Evolutionary conservation across 2,329 filamentous ascomycete species (phyloP), one percentile per base, ranked within the genome.

Genomic region (Madurella mycetomatis): DNA sequence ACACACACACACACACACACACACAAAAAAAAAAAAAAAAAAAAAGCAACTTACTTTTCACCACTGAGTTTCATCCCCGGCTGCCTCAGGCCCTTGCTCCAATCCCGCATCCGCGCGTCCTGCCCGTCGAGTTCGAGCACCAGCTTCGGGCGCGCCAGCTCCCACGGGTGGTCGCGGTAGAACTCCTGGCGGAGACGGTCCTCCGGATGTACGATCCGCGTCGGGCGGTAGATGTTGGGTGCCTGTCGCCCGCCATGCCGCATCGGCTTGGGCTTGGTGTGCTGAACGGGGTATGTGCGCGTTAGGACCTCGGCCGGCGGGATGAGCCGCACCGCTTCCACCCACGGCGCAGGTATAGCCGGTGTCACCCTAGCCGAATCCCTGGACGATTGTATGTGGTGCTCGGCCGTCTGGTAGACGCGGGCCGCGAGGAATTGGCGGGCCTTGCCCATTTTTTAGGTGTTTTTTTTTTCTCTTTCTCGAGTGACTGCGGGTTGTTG

Each of bases 141-240:
- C 55, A 96, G 79, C 62, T 90, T 81, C 51, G 94, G 94, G 59
- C 92, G 81, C 16, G 94, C 94, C 67, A 99, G 76, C 73, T 99
- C 94, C 94, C 94, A 99, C 5, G 94, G 94, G 69, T 99, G 94
- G 70, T 99, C 92, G 66, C 80, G 84, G 76, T 89, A 99, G 75
- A 97, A 99, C 30, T 85, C 83, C 62, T 74, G 78, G 60, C 94
- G 86, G 66, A 99, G 77, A 56, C 75, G 72, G 72, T 99, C 94
- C 70, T 99, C 94, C 56, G 87, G 83, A 69, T 94, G 96, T 51
- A 74, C 75, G 60, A 99, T 85, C 54, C 77, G 73, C 60, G 91
- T 82, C 1, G 94, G 94, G 64, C 85, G 83, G 76, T 92, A 97
- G 64, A 96, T 75, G 63, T 85, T 83, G 71, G 84, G 90, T 31